A percentile compares a stretch with the other conserved stretches of the same genome.
Conservation (phyloP, 2,329 filamentous ascomycete genomes). For the Calonectria pteridis region DNA sequence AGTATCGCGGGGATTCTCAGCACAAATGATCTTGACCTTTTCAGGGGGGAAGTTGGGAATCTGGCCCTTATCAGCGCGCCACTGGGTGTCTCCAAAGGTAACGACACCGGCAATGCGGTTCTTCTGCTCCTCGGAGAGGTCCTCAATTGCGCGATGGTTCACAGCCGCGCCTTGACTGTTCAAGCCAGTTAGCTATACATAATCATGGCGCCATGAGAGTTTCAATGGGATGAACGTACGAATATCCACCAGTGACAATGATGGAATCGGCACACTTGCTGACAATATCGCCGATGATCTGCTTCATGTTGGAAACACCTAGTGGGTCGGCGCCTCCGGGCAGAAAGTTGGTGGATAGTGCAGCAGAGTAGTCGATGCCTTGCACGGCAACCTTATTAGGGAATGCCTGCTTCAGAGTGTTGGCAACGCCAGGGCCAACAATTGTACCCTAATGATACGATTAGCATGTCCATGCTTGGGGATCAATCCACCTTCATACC, state of each 20-base stretch:
- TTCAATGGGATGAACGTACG: not conserved
- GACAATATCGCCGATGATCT: not conserved
- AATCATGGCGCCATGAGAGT: too few species aligned
- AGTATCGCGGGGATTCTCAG: slow-evolving; percentile 5
- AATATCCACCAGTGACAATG: slow-evolving; percentile 8
- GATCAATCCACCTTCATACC: not conserved
- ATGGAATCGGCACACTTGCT: slow-evolving; percentile 4
- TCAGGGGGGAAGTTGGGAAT: slow-evolving; percentile 11
- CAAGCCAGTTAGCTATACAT: not conserved
- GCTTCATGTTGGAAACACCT: slow-evolving; percentile 4
- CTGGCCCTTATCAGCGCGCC: not conserved
- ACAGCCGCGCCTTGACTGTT: slow-evolving; percentile 4
- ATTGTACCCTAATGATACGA: not conserved
- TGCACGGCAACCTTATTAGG: not conserved
- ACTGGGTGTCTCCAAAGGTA: slow-evolving; percentile 13
- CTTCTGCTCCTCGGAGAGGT: slow-evolving; percentile 4
- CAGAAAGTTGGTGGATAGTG: not conserved
- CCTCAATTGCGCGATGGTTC: slow-evolving; percentile 5
- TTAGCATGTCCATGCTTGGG: not conserved
- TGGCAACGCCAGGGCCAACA: slow-evolving; percentile 4
- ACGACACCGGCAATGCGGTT: slow-evolving; percentile 8
- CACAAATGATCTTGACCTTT: slow-evolving; percentile 7
- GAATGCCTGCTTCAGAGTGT: slow-evolving; percentile 3
- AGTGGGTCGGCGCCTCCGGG: not conserved
- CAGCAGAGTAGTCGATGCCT: slow-evolving; percentile 5